Percentiles rank a stretch among this genome's conserved stretches.
phyloP scores from a whole-genome alignment of 2,329 filamentous ascomycete genomes.

The Scedosporium aurantiacum region DNA sequence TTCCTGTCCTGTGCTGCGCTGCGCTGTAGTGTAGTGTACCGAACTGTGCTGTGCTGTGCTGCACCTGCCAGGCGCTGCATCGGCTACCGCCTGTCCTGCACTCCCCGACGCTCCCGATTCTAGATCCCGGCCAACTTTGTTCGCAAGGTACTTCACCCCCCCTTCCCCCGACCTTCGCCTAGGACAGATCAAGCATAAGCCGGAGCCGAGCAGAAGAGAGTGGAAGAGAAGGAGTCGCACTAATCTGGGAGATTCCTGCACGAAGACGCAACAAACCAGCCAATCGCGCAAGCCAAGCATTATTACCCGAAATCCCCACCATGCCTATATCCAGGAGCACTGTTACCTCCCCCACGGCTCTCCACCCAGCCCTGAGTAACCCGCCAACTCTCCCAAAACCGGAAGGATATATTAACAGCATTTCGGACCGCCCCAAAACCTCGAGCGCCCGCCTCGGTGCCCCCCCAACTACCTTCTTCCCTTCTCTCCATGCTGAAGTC shows the following conservation, averaged over 20 bases:
- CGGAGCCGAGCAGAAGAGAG: not conserved
- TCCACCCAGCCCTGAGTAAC: slow-evolving; percentile 40
- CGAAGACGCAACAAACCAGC: not conserved
- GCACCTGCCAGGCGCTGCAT: not conserved
- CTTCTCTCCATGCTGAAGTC: slow-evolving; percentile 9
- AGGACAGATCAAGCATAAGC: not conserved
- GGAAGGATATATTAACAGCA: slow-evolving; percentile 17
- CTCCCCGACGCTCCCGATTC: not conserved
- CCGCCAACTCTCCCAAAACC: slow-evolving; percentile 11
- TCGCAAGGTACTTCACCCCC: not conserved
- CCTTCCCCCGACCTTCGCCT: not conserved
- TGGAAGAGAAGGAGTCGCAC: not conserved
- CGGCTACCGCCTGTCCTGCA: not conserved
- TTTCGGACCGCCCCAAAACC: slow-evolving; percentile 15
- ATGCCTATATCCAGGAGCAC: slow-evolving; percentile 23
- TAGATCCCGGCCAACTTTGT: not conserved
- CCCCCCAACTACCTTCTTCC: slow-evolving; percentile 12
- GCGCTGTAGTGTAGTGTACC: no score
- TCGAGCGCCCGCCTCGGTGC: slow-evolving; percentile 14
- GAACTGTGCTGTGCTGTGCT: no score
- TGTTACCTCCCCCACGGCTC: slow-evolving; percentile 33
- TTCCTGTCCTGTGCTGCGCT: not conserved
- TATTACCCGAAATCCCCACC: slow-evolving; percentile 11
- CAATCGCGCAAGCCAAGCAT: slow-evolving; percentile 1
- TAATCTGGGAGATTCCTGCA: not conserved